Evolutionary conservation across 2,329 filamentous ascomycete species (phyloP).

Genomic region (Westerdykella aurantiaca): DNA sequence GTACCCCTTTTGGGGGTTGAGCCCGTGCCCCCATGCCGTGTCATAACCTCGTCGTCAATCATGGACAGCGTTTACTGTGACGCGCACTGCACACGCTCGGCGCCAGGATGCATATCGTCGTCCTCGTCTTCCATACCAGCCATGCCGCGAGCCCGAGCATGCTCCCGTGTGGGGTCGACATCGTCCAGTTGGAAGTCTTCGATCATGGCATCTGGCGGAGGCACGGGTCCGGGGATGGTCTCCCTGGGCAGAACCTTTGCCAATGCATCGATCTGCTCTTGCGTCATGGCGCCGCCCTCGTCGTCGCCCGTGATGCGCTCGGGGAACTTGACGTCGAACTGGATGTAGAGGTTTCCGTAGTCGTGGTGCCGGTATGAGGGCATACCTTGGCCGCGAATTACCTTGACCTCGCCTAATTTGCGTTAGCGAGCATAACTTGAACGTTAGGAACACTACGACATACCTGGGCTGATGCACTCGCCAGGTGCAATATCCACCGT

Average conservation of each 20-base stretch:
- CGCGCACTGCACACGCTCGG: slow-evolving; percentile 78
- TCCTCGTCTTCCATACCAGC: slow-evolving; percentile 62
- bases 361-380: slow-evolving; percentile 93
- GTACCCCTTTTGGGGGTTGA: too few species aligned
- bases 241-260: slow-evolving; percentile 79
- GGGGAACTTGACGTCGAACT: slow-evolving; percentile 97
- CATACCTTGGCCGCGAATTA: slow-evolving; percentile 96
- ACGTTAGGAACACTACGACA: slow-evolving; percentile 32
- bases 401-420: slow-evolving; percentile 72
- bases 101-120: slow-evolving; percentile 54
- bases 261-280: slow-evolving; percentile 69
- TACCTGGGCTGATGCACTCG: slow-evolving; percentile 90
- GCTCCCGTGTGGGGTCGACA: slow-evolving; percentile 61
- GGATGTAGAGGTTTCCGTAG: slow-evolving; percentile 91
- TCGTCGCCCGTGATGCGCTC: slow-evolving; percentile 44
- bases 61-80: slow-evolving; percentile 60
- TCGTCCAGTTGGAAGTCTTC: slow-evolving; percentile 86
- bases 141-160: slow-evolving; percentile 63
- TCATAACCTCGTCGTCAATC: neutral
- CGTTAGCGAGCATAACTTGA: slow-evolving; percentile 12
- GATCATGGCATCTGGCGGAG: slow-evolving; percentile 81
- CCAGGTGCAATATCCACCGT: slow-evolving; percentile 88
- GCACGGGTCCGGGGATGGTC: slow-evolving; percentile 53
- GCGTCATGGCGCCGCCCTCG: slow-evolving; percentile 43
- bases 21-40: neutral